These are phyloP conservation scores for Candida sp. DNA, from an alignment of 1,139 yeast species.

Conservation along the genomic window DNA sequence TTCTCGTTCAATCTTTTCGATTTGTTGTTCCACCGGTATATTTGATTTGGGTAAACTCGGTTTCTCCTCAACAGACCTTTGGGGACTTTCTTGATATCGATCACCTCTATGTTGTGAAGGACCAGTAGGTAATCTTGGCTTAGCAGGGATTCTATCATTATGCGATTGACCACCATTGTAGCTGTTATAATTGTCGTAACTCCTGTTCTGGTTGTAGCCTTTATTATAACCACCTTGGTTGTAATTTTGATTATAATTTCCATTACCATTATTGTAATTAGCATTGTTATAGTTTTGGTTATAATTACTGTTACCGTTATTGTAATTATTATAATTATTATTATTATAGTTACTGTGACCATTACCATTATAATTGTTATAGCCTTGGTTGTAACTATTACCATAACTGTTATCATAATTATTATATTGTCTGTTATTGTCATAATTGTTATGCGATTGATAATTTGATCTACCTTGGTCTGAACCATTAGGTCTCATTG, in stretches of 20 bases:
- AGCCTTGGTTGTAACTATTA: not conserved
- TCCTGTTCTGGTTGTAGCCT: not conserved
- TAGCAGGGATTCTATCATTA: not conserved
- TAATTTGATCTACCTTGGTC: not conserved
- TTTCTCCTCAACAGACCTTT: not conserved
- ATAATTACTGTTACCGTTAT: not conserved
- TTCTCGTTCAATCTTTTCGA: conserved; percentile 17
- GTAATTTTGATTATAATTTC: not conserved
- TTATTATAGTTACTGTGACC: not conserved
- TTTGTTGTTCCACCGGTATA: conserved; percentile 16
- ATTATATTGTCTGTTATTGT: not conserved
- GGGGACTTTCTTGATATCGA: not conserved
- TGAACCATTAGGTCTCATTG: not conserved
- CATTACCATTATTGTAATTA: too few species aligned
- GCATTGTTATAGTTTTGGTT: not conserved
- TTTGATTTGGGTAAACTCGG: conserved; percentile 4
- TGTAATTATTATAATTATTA: not conserved
- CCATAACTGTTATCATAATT: not conserved
- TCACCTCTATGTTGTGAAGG: conserved; percentile 1
- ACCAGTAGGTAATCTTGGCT: not conserved
- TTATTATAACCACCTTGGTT: not conserved
- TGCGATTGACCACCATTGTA: conserved; percentile 1
- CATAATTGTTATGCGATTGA: not conserved
- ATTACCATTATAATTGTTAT: not conserved
- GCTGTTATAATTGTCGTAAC: not conserved